Evolutionary conservation across 108 stramenopile species (phyloP), one percentile per base, ranked within the genome.

Genomic region (Nitzschia inconspicua): DNA sequence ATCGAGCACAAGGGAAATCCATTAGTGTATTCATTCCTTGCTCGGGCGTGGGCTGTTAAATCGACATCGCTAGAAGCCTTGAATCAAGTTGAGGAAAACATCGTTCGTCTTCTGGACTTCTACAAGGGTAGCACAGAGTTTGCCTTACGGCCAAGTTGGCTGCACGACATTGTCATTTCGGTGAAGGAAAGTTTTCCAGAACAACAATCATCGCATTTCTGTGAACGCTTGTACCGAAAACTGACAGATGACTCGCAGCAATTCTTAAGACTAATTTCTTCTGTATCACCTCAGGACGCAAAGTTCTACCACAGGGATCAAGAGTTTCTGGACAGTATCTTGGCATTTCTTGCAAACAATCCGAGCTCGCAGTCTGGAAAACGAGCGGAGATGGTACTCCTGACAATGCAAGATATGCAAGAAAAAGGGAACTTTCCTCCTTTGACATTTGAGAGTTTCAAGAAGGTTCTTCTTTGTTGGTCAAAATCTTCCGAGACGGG

Each of bases 391-490:
- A 51, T 23, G 0, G 57, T 67, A 39, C 34, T 74, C 13, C 29
- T 61, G 29, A 51, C 57, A 47, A 61, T 62, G 66, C 66, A 74
- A 66, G 50, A 63, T 30, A 44, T 62, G 13, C 57, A 57, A 26
- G 66, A 63, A 3, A 48, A 62, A 20, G 73, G 73, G 0, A 19
- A 13, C 11, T 19, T 56, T 18, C 29, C 39, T n/a, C 27, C 31
- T 34, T 63, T 63, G 4, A 64, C 43, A 27, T 64, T 64, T 44
- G 46, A 51, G 31, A 49, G 57, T 6, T 65, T 64, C 49, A 55
- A 63, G 24, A 72, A 64, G 27, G 70, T 64, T 16, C 53, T 72
- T 27, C 28, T 53, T 39, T 72, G 63, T 34, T 74, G 66, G 73
- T 29, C 47, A 9, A 67, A 66, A 10, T 67, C 73, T 13, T 11